Evolutionary conservation across 495 filamentous ascomycete genomes (phyloP), one percentile per base, ranked within the genome.

Genomic region (Aspergillus mulundensis): DNA sequence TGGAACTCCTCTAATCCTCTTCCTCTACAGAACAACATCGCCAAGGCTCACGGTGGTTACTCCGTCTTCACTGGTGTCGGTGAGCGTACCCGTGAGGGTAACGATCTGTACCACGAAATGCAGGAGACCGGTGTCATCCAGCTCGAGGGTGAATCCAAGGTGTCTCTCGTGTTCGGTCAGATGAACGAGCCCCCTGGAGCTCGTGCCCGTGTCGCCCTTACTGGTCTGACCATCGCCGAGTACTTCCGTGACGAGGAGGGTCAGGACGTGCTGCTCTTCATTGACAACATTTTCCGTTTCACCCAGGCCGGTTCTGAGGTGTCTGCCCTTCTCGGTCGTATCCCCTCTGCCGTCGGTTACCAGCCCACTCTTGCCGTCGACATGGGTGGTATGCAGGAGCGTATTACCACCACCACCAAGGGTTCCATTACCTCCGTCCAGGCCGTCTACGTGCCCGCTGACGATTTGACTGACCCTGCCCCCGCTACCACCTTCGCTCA

Each of bases 101-200:
- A 98, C 86, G 94, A 98, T 87, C 80, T 98, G 84, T 98, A 98
- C 88, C 95, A 98, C 83, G 94, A 98, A 88, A 98, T 98, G 94
- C 94, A 98, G 84, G 92, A 98, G 83, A 98, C 94, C 70, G 86
- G 87, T 80, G 94, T 98, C 85, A 98, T 98, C 80, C 82, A 98
- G 77, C 90, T 98, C 59, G 94, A 98, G 61, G 94, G 94, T 79
- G 91, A 96, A 67, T 98, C 94, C 75, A 98, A 98, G 88, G 94
- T 97, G 80, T 90, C 94, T 60, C 84, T 98, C 62, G 94, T 97
- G 62, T 98, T 98, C 83, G 94, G 94, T 84, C 94, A 98, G 83
- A 98, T 98, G 94, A 97, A 98, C 86, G 94, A 98, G 81, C 94
- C 94, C 73, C 94, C 94, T 57, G 94, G 94, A 83, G 94, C 94